Percentiles rank a stretch among this genome's conserved stretches.
These are phyloP conservation scores for Fusarium liriodendri DNA, from an alignment of 2,329 filamentous ascomycete genomes.

Conservation along the genomic window DNA sequence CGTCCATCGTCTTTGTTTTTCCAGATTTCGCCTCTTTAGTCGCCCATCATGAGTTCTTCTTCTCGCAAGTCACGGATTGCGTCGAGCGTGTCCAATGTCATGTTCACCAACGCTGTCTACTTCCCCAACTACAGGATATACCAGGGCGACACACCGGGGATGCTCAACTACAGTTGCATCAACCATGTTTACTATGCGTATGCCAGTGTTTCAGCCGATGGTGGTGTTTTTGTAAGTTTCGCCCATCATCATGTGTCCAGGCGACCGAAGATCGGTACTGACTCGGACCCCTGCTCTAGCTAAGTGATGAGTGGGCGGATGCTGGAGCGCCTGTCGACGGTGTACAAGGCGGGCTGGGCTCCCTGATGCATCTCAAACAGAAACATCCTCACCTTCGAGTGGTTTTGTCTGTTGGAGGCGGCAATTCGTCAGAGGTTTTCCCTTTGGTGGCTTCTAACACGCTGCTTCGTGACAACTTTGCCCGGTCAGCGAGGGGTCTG, in stretches of 20 bases:
- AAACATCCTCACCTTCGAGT: constrained; percentile 77
- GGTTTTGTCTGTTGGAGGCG: constrained; percentile 82
- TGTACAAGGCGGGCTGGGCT: constrained; percentile 76
- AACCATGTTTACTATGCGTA: constrained; percentile 88
- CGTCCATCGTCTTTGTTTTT: not conserved
- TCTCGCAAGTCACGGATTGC: constrained; percentile 60
- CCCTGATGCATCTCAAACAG: constrained; percentile 78
- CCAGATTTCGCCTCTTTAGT: not conserved
- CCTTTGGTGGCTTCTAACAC: constrained; percentile 73
- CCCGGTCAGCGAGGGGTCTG: constrained; percentile 71
- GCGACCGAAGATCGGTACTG: constrained; percentile 31
- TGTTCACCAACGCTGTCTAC: constrained; percentile 81
- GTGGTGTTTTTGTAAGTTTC: constrained; percentile 76
- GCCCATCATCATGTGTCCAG: constrained; percentile 13
- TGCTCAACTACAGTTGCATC: constrained; percentile 79
- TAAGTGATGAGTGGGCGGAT: constrained; percentile 85
- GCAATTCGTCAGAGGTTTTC: constrained; percentile 73
- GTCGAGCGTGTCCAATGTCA: constrained; percentile 58
- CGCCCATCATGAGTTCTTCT: constrained; percentile 55
- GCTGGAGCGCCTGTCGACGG: constrained; percentile 78
- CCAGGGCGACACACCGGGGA: constrained; percentile 76
- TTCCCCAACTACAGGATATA: constrained; percentile 86
- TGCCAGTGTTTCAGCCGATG: constrained; percentile 78
- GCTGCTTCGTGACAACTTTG: constrained; percentile 75
- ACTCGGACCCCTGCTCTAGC: constrained; percentile 58